phyloP scores from a whole-genome alignment of 2,329 filamentous ascomycete species.

The Colletotrichum chrysophilum region DNA sequence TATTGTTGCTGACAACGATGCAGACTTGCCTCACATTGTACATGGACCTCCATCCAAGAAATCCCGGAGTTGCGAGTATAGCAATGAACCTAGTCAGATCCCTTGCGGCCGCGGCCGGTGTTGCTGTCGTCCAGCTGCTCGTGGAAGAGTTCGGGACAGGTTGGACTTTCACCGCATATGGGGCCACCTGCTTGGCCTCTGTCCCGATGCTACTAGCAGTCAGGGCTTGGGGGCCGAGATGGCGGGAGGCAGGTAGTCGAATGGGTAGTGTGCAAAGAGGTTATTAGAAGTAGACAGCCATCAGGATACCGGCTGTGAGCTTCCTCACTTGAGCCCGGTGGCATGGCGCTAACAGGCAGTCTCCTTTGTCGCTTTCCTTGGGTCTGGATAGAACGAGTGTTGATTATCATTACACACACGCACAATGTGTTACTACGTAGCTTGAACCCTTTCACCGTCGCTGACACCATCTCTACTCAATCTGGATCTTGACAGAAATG shows the following conservation, averaged over 20 bases:
- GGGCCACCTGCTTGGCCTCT: not conserved
- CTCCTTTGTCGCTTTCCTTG: not conserved
- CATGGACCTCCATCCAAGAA: not conserved
- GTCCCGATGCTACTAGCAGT: not conserved
- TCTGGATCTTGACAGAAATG: conserved; percentile 13
- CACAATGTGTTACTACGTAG: not conserved
- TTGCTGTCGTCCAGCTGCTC: not conserved
- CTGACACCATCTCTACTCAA: not conserved
- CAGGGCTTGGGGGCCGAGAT: not conserved
- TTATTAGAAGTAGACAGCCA: not conserved
- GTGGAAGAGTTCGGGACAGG: not conserved
- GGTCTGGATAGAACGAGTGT: not conserved
- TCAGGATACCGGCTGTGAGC: not conserved
- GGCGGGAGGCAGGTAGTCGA: not conserved
- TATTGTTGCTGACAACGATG: not conserved
- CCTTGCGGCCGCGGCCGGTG: not conserved
- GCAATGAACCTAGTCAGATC: not conserved
- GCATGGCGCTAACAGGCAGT: not conserved
- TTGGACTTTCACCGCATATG: not conserved
- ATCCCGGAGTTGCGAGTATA: not conserved
- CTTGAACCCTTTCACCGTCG: not conserved
- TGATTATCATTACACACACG: not conserved
- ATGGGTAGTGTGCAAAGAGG: not conserved
- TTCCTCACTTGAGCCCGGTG: not conserved
- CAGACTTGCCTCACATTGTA: not conserved